Base-by-base conservation (phyloP, 768 basidiomycete genomes). In the Boletus sensibilis region DNA sequence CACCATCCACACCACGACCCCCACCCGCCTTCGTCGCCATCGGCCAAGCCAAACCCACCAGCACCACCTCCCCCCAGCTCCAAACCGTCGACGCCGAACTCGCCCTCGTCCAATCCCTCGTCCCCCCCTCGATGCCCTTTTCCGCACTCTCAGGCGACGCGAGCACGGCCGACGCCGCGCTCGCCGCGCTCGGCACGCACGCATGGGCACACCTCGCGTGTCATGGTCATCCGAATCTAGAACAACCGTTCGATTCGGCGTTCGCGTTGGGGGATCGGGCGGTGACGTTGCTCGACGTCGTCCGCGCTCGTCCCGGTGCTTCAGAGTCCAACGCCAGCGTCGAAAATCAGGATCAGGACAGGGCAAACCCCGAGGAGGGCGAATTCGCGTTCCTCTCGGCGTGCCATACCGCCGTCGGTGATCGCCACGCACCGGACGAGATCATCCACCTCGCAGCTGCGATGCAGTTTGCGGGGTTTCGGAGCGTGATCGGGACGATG, bases 381-480 rank as follows among this genome's bases (percentile, higher is more conserved):
- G 63, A 66, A 13, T 65, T 75, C 14, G 73, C 70, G 1, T 74
- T 75, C 27, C 56, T 74, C 4, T 75, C 74, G 16, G 74, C 73
- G 0, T 74, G 73, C 34, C 66, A 75, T 34, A 74, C 73, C 0
- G 63, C 69, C 8, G 64, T 54, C 3, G 64, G 63, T 2, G 64
- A 64, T 31, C 52, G 46, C 3, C 18, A 55, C 0, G 64, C 68
- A 5, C 68, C 71, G 0, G 71, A 75, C 52, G 74, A 76, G 53
- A 57, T 65, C 12, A 59, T 75, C 4, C 70, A 74, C 31, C 71
- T 75, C 8, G 74, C 74, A 1, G 64, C 72, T 2, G 74, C 66
- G 21, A 63, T 76, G 63, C 74, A 72, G 33, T 75, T 75, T 43
- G 55, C 63, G 1, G 74, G 74, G 1, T 75, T 74, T 44, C 52